Evolutionary conservation across 2,329 filamentous ascomycete species (phyloP), one percentile per base, ranked within the genome.

Genomic region (Scopulariopsis brevicaulis): DNA sequence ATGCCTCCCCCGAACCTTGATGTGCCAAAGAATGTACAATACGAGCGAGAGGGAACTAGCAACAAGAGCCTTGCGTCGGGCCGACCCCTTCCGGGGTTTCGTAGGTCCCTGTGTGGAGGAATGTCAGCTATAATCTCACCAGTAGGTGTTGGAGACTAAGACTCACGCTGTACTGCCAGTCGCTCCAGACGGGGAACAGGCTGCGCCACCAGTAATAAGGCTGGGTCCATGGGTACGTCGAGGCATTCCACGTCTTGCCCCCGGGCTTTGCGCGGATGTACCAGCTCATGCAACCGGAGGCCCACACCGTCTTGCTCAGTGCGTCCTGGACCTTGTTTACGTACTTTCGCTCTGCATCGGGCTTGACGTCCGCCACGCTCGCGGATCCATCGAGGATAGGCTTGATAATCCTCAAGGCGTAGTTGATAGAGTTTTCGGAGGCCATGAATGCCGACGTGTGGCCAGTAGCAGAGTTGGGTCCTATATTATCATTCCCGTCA

Each of bases 381-480:
- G 65, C 66, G 1, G 68, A 60, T 0, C 69, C 68, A 1, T 71
- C 65, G 1, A 76, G 65, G 3, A 74, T 58, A 0, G 79, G 77
- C 63, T 75, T 76, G 62, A 86, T 77, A 61, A 86, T 75, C 0
- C 80, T 80, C 11, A 87, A 65, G 0, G 78, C 75, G 65, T 80
- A 84, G 60, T 83, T 80, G 62, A 85, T 71, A 64, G 77, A 77
- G 65, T 85, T 86, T 63, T 87, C 84, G 4, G 74, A 73, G 0
- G 82, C 79, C 64, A 85, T 74, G 53, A 85, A 76, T 11, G 83
- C 79, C 14, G 77, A 81, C 0, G 74, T 79, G 66, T 87, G 83
- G 0, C 84, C 84, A 0, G 83, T 86, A 0, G 73, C 74, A 0
- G 81, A 79, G 64, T 87, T 87, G 0, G 84, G 84, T 0, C 28